Percentiles rank a stretch among this genome's conserved stretches.
Conservation (phyloP, 495 filamentous ascomycete genomes). For the Sordaria brevicollis region DNA sequence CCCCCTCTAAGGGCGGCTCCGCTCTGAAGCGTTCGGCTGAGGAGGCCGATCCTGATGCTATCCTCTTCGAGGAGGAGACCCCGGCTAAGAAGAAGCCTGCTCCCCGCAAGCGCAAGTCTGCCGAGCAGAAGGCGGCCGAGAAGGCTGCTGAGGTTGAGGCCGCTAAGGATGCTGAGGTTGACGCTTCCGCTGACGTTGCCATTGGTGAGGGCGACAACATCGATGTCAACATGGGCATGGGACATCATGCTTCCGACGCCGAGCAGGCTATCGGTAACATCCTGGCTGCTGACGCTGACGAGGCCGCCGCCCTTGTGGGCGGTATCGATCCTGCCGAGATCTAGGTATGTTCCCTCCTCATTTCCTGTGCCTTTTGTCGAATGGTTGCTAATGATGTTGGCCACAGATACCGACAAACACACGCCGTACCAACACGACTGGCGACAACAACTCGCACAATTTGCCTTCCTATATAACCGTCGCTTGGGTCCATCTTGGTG, state of each 20-base stretch:
- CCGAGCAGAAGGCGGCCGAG: not conserved
- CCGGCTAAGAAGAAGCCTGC: not conserved
- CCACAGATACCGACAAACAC: not conserved
- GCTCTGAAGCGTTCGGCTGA: not conserved
- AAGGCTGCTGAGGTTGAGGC: not conserved
- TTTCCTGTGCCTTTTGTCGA: not conserved
- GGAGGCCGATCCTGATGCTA: not conserved
- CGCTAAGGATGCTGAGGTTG: not conserved
- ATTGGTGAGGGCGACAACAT: not conserved
- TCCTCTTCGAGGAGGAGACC: not conserved
- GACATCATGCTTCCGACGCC: rapidly evolving
- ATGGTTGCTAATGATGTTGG: not conserved
- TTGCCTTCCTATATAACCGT: not conserved
- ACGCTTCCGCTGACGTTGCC: not conserved
- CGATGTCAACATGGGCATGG: not conserved
- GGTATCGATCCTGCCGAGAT: not conserved
- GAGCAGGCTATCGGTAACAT: not conserved
- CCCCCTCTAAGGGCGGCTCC: not conserved
- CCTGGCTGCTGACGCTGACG: not conserved
- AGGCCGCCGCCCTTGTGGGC: not conserved
- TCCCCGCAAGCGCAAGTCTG: not conserved
- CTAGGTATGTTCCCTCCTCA: not conserved
- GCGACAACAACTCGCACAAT: not conserved
- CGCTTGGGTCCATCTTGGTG: not conserved
- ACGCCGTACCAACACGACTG: not conserved